Base-by-base conservation (phyloP, 352 stramenopile genomes). In the Pythium phragmitis region DNA sequence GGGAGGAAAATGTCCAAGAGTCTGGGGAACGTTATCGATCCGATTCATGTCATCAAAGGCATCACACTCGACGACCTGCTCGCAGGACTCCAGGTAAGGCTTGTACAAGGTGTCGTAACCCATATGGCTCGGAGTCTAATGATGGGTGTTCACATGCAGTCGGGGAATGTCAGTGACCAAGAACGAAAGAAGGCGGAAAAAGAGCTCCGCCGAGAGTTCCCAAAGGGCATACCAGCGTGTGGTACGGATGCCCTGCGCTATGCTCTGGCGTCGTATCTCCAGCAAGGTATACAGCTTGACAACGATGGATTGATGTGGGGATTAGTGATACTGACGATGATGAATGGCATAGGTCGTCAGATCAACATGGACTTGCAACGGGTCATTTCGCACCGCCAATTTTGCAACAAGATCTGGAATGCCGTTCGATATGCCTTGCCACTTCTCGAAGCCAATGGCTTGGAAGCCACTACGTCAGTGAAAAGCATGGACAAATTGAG, bases 371-470 rank as follows among this genome's bases (percentile, higher is more conserved):
- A 99, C 79, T 99, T 99, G 70, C 98, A 99, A 56, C 89, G 97
- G 60, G 87, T 99, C n/a, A 96, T 99, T 45, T 96, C 94, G 30
- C 99, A 99, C 79, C 91, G 98, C 59, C 97, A 99, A 76, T 99
- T 99, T 75, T 99, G 98, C 70, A 99, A 99, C 88, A 99, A 99
- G 78, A 83, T 99, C 28, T 99, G 98, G 98, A 99, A 99, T 75
- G 98, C 97, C 8, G 98, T 96, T 51, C 92, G 94, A 48, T 99
- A 99, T 73, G 97, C 96, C 42, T 89, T 99, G 65, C 94, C 94
- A 37, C 98, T 99, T 79, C 79, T 99, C 14, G 96, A 96, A 39
- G 78, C 63, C 14, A 34, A 65, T 16, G n/a, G 41, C 17, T 17
- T 9, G 9, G 3, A 42, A 26, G 21, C 46, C n/a, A 28, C 36